Conservation (phyloP, 2,329 filamentous ascomycete genomes). For the Clarireedia homoeocarpa region DNA sequence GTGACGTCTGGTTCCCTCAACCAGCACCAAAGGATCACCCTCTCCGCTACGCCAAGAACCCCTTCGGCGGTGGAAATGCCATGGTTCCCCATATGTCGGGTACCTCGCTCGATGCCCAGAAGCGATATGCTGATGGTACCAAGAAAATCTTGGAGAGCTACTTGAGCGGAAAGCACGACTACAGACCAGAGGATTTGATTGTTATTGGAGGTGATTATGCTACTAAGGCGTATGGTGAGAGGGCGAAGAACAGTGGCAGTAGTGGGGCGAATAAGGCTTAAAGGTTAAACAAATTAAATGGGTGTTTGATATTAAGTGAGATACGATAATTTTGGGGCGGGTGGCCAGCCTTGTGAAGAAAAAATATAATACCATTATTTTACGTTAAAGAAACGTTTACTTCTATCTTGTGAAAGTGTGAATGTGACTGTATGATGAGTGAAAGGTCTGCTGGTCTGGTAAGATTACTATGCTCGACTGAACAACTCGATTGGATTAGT, state of each 20-base stretch:
- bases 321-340: background rate
- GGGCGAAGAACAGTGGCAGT: constrained; percentile 17
- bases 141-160: constrained; percentile 91
- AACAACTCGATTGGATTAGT: too few relatives aligned
- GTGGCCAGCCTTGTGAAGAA: too few relatives aligned
- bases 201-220: constrained; percentile 86
- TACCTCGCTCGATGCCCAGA: constrained; percentile 96
- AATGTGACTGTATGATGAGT: too few relatives aligned
- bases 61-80: constrained; percentile 94
- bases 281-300: background rate
- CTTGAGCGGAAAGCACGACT: constrained; percentile 80
- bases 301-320: background rate
- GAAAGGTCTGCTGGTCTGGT: too few relatives aligned
- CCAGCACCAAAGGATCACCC: constrained; percentile 89
- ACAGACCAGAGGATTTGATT: constrained; percentile 84
- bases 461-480: too few relatives aligned
- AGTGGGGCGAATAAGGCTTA: constrained; percentile 6
- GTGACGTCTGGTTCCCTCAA: constrained; percentile 89
- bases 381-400: too few relatives aligned
- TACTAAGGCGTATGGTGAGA: constrained; percentile 55
- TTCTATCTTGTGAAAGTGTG: too few relatives aligned
- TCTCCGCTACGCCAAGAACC: constrained; percentile 87
- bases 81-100: constrained; percentile 99
- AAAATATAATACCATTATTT: too few relatives aligned
- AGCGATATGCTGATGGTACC: constrained; percentile 78